These are phyloP conservation scores for Wickerhamomyces bovis DNA, from an alignment of 805 yeast species.

Conservation along the genomic window DNA sequence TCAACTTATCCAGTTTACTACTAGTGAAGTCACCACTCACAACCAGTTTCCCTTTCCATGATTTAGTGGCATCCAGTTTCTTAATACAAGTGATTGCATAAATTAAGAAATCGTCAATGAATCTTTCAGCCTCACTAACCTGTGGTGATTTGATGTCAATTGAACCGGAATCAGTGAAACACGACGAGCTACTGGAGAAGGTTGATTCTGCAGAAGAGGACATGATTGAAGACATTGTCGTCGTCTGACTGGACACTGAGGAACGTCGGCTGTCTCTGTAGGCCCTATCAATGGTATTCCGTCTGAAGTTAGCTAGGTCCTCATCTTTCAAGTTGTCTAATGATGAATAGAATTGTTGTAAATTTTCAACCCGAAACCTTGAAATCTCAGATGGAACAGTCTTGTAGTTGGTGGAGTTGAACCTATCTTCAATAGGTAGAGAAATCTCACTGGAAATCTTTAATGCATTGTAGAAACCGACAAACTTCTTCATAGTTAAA, in stretches of 20 bases:
- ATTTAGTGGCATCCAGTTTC: slow-evolving; percentile 2
- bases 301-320: slow-evolving; percentile 1
- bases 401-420: background rate
- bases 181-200: background rate
- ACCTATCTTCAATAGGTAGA: slow-evolving; percentile 6
- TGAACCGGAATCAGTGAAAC: background rate
- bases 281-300: slow-evolving; percentile 2
- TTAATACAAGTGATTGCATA: slow-evolving; percentile 7
- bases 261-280: background rate
- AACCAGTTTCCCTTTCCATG: slow-evolving; percentile 4
- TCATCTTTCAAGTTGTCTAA: background rate
- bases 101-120: slow-evolving; percentile 4
- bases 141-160: background rate
- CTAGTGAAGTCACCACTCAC: slow-evolving; percentile 1
- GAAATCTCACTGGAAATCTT: slow-evolving; percentile 1
- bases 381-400: slow-evolving; percentile 5
- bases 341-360: background rate
- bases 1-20: background rate
- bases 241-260: background rate
- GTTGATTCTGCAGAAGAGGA: background rate
- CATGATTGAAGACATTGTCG: background rate
- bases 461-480: slow-evolving; percentile 3
- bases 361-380: slow-evolving; percentile 6
- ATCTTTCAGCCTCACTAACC: background rate
- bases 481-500: slow-evolving; percentile 1